Percentiles rank a stretch among this genome's conserved stretches.
phyloP scores from a whole-genome alignment of 805 yeast species.

The Wickerhamiella parazyma region DNA sequence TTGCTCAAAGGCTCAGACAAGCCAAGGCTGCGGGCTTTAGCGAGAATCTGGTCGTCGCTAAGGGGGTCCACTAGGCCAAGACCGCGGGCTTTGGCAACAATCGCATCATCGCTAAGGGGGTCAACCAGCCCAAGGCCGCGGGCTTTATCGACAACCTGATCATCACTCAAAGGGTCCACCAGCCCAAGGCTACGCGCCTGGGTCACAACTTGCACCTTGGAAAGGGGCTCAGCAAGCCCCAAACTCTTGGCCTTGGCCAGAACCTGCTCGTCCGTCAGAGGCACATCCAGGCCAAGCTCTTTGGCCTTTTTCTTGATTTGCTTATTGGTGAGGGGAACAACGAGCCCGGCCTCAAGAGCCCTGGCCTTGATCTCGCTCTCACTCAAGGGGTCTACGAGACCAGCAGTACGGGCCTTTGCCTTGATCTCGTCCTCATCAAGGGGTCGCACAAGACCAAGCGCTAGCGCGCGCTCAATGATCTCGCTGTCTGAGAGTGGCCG shows the following conservation, averaged over 20 bases:
- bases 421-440: slow-evolving; percentile 1
- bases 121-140: slow-evolving; percentile 14
- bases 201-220: slow-evolving; percentile 1
- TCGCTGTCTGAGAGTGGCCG: slow-evolving; percentile 8
- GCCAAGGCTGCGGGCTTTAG: slow-evolving; percentile 18
- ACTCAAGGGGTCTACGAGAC: slow-evolving; percentile 14
- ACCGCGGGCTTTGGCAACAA: slow-evolving; percentile 12
- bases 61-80: slow-evolving; percentile 16
- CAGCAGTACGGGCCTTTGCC: slow-evolving; percentile 14
- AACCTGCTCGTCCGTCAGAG: slow-evolving; percentile 9
- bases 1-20: slow-evolving; percentile 14
- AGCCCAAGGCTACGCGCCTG: neutral
- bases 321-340: slow-evolving; percentile 10
- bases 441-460: slow-evolving; percentile 1
- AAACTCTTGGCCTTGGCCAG: slow-evolving; percentile 25
- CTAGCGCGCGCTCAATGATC: slow-evolving; percentile 13
- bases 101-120: slow-evolving; percentile 5
- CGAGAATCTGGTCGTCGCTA: slow-evolving; percentile 3
- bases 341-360: slow-evolving; percentile 10
- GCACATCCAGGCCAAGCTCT: slow-evolving; percentile 16
- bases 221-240: neutral
- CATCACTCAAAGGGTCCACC: slow-evolving; percentile 8
- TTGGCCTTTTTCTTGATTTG: slow-evolving; percentile 17
- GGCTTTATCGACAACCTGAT: slow-evolving; percentile 6
- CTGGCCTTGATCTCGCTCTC: neutral